phyloP scores from a whole-genome alignment of 1,139 yeast species.

The Candida sojae region DNA sequence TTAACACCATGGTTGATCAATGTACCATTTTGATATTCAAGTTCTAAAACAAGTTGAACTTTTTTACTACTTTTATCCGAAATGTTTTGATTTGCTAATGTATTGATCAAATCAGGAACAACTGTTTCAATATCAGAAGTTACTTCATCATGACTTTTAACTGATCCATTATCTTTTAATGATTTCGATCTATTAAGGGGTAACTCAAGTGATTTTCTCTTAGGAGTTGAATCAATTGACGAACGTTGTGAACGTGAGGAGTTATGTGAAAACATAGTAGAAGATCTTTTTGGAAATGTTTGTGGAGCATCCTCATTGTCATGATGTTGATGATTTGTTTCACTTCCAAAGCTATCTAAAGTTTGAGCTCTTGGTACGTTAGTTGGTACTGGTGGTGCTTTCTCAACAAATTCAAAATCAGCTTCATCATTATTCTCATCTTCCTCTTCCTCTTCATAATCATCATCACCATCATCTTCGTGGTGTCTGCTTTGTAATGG shows the following conservation, averaged over 20 bases:
- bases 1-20: slow-evolving; percentile 1
- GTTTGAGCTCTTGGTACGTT: slow-evolving; percentile 3
- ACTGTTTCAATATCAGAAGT: slow-evolving; percentile 31
- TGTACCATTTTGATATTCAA: background rate
- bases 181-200: slow-evolving; percentile 19
- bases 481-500: background rate
- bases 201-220: slow-evolving; percentile 14
- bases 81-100: slow-evolving; percentile 61
- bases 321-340: background rate
- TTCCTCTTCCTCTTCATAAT: slow-evolving; percentile 10
- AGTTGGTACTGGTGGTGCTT: slow-evolving; percentile 8
- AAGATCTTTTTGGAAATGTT: slow-evolving; percentile 18
- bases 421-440: slow-evolving; percentile 11
- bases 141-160: slow-evolving; percentile 32
- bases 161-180: slow-evolving; percentile 21
- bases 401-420: slow-evolving; percentile 16
- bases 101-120: slow-evolving; percentile 56
- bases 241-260: slow-evolving; percentile 25
- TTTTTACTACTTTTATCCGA: slow-evolving; percentile 57
- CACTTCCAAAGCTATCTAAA: background rate
- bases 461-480: slow-evolving; percentile 8
- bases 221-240: slow-evolving; percentile 18
- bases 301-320: slow-evolving; percentile 14
- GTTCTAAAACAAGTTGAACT: slow-evolving; percentile 2
- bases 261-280: slow-evolving; percentile 23